A percentile compares a stretch with the other conserved stretches of the same genome.
phyloP scores from a whole-genome alignment of 345 rosid species.

The Populus ilicifolia region DNA sequence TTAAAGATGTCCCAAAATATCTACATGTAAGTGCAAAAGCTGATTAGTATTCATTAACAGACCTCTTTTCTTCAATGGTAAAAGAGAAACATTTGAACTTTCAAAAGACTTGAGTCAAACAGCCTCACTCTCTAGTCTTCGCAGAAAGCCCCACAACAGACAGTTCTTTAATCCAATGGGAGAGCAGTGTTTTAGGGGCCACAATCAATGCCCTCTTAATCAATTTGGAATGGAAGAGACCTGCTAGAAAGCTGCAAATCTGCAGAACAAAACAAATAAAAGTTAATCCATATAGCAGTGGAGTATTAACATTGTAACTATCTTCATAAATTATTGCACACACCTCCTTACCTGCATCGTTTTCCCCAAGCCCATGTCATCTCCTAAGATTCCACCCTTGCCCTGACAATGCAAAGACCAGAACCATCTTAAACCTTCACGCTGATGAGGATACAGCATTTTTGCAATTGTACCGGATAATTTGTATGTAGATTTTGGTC shows the following conservation, averaged over 20 bases:
- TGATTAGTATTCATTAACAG: neutral
- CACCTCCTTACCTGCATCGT: constrained; percentile 85
- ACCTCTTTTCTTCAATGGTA: neutral
- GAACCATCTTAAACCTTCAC: constrained; percentile 88
- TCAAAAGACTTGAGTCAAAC: constrained; percentile 11
- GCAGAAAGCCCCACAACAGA: constrained; percentile 76
- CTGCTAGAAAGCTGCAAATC: constrained; percentile 93
- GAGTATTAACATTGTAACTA: neutral
- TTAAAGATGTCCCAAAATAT: constrained; percentile 67
- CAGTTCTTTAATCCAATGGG: constrained; percentile 97
- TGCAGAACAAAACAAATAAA: constrained; percentile 29
- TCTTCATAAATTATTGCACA: neutral
- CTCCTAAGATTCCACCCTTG: constrained; percentile 97
- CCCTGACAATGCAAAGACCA: constrained; percentile 88
- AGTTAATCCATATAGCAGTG: constrained; percentile 2
- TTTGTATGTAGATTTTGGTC: constrained; percentile 45
- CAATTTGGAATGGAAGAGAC: constrained; percentile 73
- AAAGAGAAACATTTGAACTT: constrained; percentile 2
- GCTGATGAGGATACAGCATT: constrained; percentile 77
- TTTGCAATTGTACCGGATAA: constrained; percentile 56
- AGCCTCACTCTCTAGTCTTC: constrained; percentile 78
- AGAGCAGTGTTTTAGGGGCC: constrained; percentile 87
- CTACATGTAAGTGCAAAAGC: constrained; percentile 31
- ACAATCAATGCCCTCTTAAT: constrained; percentile 80
- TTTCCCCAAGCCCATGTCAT: constrained; percentile 98